Base-by-base conservation (phyloP, 768 basidiomycete genomes). In the Hericium coralloides region DNA sequence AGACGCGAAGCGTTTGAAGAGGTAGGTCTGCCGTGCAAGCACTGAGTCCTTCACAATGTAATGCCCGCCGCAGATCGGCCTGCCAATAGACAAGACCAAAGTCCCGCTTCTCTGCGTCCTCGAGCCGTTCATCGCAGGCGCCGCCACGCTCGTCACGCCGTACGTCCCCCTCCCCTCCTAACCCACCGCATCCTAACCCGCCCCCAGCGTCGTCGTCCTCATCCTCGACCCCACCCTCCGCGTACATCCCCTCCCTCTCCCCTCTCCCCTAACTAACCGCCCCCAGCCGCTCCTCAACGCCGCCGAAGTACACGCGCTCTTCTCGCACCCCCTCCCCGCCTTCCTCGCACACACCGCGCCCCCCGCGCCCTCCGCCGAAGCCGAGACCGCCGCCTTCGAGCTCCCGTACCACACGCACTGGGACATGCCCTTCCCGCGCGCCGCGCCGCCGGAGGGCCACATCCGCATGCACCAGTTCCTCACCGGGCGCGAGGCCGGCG, bases 1-100 rank as follows among this genome's bases (percentile, higher is more conserved):
- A 73, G 93, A 55, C 78, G 92, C 45, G 92, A 95, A 72, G 92
- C 92, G 0, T 93, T 82, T 58, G 93, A 95, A 70, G 93, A 95
- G 81, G 93, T 92, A 55, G 7, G 68, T 18, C 20, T 23, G 57
- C 12, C 17, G 18, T 37, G 12, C 38, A 38, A 31, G n/a, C 52
- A 26, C 22, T 18, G 23, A 15, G 14, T 15, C 8, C 20, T 15
- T 55, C 18, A 48, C 18, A 26, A 53, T 48, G 53, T 37, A 45
- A 31, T 38, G 38, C 61, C 41, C 55, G n/a, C 4, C 18, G 37
- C 49, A 95, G 92, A 86, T 95, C 47, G 92, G 92, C n/a, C 74
- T 95, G 8, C 85, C 91, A 1, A 73, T 70, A 26, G 89, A 94
- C 68, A 74, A 74, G 64, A 73, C 71, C 26, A 87, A 84, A 63